Percentiles rank a stretch among this genome's conserved stretches.
phyloP scores from a whole-genome alignment of 108 stramenopile genomes.

The Schizochytrium sp. region DNA sequence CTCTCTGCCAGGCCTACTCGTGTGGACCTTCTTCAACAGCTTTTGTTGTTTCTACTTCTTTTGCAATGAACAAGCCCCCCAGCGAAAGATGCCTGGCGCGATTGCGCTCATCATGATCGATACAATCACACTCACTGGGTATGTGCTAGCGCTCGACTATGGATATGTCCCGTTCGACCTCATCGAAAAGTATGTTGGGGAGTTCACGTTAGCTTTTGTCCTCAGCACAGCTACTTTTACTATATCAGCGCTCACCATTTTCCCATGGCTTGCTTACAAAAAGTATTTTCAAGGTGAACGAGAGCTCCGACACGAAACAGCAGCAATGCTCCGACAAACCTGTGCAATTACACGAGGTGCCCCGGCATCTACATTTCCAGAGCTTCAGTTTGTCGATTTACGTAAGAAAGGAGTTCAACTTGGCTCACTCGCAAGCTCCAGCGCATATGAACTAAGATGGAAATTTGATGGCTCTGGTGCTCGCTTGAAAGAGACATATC shows the following conservation, averaged over 20 bases:
- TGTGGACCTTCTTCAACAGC: neutral
- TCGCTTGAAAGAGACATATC: neutral
- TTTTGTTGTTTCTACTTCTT: neutral
- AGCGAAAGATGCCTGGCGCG: conserved; percentile 21
- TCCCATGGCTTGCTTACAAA: neutral
- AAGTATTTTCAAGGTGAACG: neutral
- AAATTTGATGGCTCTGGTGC: neutral
- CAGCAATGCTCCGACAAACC: neutral
- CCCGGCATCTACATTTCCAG: neutral
- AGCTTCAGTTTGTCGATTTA: neutral
- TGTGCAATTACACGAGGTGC: neutral
- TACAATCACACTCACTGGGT: conserved; percentile 10
- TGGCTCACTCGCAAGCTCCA: neutral
- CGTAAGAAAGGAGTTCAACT: neutral
- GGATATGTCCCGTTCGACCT: neutral
- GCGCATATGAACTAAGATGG: neutral
- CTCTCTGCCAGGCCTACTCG: neutral
- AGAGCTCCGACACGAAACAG: neutral
- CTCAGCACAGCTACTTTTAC: neutral
- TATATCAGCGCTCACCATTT: neutral
- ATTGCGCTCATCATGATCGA: neutral
- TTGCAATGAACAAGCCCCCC: conserved; percentile 4
- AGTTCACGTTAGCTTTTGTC: neutral
- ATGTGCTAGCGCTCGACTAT: neutral
- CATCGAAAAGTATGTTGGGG: neutral